Percentiles rank a stretch among this genome's conserved stretches.
These are phyloP conservation scores for Ustilago nuda DNA, from an alignment of 1,284 basidiomycete genomes.

Conservation along the genomic window DNA sequence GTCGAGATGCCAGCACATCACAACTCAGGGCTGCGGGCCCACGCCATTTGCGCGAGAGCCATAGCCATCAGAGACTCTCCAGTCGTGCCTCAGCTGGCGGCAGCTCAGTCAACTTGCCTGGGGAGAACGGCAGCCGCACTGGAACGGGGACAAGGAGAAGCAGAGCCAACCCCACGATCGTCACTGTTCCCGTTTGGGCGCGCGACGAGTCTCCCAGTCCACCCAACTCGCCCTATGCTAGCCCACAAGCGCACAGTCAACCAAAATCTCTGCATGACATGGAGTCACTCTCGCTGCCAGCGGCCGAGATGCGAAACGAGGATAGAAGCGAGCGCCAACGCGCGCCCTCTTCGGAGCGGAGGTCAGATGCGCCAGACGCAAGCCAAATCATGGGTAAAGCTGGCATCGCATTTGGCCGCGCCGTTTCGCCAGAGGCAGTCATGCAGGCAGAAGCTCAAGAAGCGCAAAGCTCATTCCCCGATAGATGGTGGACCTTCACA, in stretches of 20 bases:
- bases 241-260: constrained; percentile 34
- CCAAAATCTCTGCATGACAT: constrained; percentile 24
- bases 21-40: constrained; percentile 10
- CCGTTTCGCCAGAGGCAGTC: constrained; percentile 26
- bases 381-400: constrained; percentile 14
- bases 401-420: constrained; percentile 23
- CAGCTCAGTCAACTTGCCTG: constrained; percentile 23
- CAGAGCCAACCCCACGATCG: constrained; percentile 41
- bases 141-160: constrained; percentile 21
- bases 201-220: constrained; percentile 53
- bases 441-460: constrained; percentile 33
- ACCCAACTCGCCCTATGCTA: constrained; percentile 31
- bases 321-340: constrained; percentile 18
- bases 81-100: constrained; percentile 33
- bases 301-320: constrained; percentile 24
- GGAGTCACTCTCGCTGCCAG: constrained; percentile 26
- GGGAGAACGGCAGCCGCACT: constrained; percentile 9
- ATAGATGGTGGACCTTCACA: constrained; percentile 62
- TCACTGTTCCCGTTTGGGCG: constrained; percentile 53
- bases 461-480: constrained; percentile 36
- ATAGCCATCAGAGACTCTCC: constrained; percentile 19
- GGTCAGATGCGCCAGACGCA: constrained; percentile 14
- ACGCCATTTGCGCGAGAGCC: constrained; percentile 21
- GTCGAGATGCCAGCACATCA: constrained; percentile 18
- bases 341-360: constrained; percentile 20